Evolutionary conservation across 352 stramenopile genomes (phyloP).

Genomic region (Globisporangium nunn): DNA sequence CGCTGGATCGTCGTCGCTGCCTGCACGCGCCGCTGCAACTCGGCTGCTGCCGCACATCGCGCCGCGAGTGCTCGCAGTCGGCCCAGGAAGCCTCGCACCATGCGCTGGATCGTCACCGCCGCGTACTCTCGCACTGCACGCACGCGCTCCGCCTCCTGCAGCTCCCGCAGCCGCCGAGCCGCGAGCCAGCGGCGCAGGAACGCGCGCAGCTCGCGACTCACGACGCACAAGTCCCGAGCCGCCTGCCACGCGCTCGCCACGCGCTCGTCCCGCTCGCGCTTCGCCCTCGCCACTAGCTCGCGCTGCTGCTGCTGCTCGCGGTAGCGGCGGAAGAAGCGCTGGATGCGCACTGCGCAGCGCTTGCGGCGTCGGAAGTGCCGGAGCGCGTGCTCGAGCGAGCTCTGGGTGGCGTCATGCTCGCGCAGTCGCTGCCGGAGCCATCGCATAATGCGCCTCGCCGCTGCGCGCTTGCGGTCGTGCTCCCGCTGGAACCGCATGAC

Average conservation of each 20-base stretch:
- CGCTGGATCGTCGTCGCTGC: conserved; percentile 34
- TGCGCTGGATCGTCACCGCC: conserved; percentile 27
- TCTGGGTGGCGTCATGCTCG: conserved; percentile 27
- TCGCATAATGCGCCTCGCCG: conserved; percentile 31
- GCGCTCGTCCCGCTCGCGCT: conserved; percentile 17
- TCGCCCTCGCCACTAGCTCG: conserved; percentile 18
- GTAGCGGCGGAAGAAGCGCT: conserved; percentile 41
- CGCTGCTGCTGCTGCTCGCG: conserved; percentile 16
- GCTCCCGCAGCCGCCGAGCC: conserved; percentile 21
- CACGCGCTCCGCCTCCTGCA: conserved; percentile 31
- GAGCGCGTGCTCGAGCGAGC: conserved; percentile 35
- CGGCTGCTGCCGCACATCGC: conserved; percentile 14
- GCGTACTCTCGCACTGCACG: conserved; percentile 23
- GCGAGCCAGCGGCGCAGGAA: conserved; percentile 30
- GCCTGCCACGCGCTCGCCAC: conserved; percentile 22
- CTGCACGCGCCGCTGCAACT: conserved; percentile 12
- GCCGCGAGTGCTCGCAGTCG: conserved; percentile 17
- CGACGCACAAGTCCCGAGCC: conserved; percentile 22
- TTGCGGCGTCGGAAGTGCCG: conserved; percentile 37
- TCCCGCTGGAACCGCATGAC: not conserved
- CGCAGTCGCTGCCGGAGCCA: conserved; percentile 32
- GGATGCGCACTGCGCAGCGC: conserved; percentile 32
- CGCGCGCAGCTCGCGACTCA: conserved; percentile 22
- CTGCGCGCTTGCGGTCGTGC: conserved; percentile 14
- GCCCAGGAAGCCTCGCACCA: conserved; percentile 33